Evolutionary conservation across 495 filamentous ascomycete species (phyloP).

Genomic region (Chlorociboria aeruginascens): DNA sequence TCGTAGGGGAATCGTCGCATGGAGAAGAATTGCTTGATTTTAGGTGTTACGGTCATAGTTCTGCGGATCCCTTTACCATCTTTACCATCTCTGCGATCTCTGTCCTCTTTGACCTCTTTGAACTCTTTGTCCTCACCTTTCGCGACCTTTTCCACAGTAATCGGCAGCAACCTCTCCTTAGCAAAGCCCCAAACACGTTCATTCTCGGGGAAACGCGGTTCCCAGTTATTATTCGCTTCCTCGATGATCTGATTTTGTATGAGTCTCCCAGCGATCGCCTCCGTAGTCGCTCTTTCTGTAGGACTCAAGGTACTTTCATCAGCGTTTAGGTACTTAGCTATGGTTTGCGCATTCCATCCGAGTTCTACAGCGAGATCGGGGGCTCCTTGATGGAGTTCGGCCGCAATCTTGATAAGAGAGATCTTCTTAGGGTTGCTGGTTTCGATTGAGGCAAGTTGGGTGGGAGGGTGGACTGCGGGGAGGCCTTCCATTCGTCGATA

Average conservation of each 20-base stretch:
- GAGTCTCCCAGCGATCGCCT: constrained; percentile 2
- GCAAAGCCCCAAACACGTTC: constrained; percentile 19
- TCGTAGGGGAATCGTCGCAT: constrained; percentile 10
- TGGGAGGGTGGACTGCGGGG: background rate
- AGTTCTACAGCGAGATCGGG: constrained; percentile 12
- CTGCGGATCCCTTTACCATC: background rate
- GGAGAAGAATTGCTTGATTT: constrained; percentile 4
- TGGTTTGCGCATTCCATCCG: background rate
- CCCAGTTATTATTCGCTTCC: constrained; percentile 19
- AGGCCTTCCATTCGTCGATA: background rate
- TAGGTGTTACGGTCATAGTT: background rate
- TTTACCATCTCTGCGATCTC: too few relatives aligned
- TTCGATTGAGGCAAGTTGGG: background rate
- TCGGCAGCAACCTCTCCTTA: background rate
- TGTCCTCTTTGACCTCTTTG: too few relatives aligned
- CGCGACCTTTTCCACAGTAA: background rate
- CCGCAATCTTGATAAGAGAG: constrained; percentile 5
- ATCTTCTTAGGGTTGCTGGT: background rate
- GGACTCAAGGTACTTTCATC: background rate
- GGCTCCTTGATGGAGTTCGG: constrained; percentile 6
- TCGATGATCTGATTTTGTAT: constrained; percentile 15
- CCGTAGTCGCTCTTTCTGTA: background rate
- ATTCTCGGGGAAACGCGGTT: constrained; percentile 15
- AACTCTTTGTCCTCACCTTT: too few relatives aligned
- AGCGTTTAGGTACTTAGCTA: background rate